Conservation (phyloP, 305 asterid genomes). For the Withania somnifera region DNA sequence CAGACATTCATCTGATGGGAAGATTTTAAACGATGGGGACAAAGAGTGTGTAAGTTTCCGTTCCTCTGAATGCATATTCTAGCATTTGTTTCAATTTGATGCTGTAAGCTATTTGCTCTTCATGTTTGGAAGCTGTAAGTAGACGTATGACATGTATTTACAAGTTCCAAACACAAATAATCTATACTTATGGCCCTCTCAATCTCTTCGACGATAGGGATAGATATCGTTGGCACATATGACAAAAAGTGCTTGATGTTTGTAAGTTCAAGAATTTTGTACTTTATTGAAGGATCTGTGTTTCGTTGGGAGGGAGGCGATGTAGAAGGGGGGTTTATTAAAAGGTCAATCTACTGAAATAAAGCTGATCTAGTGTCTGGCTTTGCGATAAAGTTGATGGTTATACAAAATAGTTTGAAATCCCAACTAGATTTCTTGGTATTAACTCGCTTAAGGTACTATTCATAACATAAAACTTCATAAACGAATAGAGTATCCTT, state of each 20-base stretch:
- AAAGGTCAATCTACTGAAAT: neutral
- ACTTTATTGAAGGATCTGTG: neutral
- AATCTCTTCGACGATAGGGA: neutral
- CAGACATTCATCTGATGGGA: slow-evolving; percentile 9
- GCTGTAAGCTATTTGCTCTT: neutral
- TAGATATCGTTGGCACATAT: neutral
- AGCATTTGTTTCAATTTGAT: neutral
- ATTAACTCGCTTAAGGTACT: neutral
- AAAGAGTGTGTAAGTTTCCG: neutral
- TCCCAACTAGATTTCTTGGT: neutral
- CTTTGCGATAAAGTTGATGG: neutral
- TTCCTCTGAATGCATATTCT: neutral
- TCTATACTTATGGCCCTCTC: neutral
- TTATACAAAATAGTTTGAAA: neutral
- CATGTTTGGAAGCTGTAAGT: neutral
- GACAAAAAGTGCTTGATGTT: neutral
- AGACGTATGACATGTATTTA: neutral
- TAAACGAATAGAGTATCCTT: too few relatives aligned
- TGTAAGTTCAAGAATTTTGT: neutral
- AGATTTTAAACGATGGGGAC: slow-evolving; percentile 28
- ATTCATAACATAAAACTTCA: too few relatives aligned
- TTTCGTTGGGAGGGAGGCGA: neutral
- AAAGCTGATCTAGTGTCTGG: neutral
- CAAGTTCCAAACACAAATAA: neutral
- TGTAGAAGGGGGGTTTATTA: neutral